Evolutionary conservation across 192 early-diverging fungal genomes (phyloP).

Genomic region (Podila horticola): DNA sequence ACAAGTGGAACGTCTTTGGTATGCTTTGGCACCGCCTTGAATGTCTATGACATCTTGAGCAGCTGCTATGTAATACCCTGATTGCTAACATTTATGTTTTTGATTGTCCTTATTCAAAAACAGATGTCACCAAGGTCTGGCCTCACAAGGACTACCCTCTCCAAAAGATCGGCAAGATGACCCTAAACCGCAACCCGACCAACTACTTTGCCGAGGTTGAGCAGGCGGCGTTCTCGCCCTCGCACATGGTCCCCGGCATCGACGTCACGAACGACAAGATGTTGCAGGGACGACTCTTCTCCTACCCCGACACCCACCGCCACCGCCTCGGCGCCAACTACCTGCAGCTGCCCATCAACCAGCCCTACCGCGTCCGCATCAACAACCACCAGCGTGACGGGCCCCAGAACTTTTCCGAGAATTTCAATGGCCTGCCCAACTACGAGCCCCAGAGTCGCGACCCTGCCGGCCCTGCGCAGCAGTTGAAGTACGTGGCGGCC

Average conservation of each 20-base stretch:
- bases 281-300: constrained; percentile 79
- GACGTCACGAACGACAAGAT: constrained; percentile 73
- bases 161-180: constrained; percentile 74
- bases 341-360: constrained; percentile 84
- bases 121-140: constrained; percentile 73
- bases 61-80: neutral
- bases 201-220: constrained; percentile 83
- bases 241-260: constrained; percentile 76
- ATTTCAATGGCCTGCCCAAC: constrained; percentile 76
- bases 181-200: constrained; percentile 75
- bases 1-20: constrained; percentile 69
- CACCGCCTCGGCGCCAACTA: constrained; percentile 78
- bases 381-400: constrained; percentile 84
- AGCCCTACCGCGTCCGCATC: constrained; percentile 65
- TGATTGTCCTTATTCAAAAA: neutral
- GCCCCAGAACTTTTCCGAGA: constrained; percentile 60
- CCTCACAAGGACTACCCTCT: constrained; percentile 73
- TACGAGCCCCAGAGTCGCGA: constrained; percentile 78
- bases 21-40: neutral
- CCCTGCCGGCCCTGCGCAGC: constrained; percentile 57
- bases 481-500: constrained; percentile 64
- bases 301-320: constrained; percentile 77
- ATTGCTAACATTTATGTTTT: neutral
- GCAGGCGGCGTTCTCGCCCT: constrained; percentile 77
- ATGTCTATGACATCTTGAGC: too few species aligned